A percentile compares a stretch with the other conserved stretches of the same genome.
phyloP scores from a whole-genome alignment of 257 asterid genomes.

The Jacaranda copaia region DNA sequence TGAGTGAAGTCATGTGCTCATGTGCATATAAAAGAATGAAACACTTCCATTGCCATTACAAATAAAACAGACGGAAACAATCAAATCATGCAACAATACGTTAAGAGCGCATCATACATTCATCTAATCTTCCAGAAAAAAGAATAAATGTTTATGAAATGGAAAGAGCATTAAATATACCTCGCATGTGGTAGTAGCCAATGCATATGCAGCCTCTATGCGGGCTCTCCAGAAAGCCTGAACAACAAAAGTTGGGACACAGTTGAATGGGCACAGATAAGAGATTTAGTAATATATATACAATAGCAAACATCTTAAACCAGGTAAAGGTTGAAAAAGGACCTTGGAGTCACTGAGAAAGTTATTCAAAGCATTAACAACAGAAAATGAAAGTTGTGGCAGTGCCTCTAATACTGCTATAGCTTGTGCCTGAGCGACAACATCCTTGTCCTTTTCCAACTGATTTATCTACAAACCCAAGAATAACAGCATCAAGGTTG shows the following conservation, averaged over 20 bases:
- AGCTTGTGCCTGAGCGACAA: slow-evolving; percentile 96
- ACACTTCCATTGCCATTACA: neutral
- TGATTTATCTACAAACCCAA: slow-evolving; percentile 77
- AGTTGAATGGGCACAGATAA: slow-evolving; percentile 30
- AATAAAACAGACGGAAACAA: neutral
- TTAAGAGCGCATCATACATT: neutral
- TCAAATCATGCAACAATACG: slow-evolving; percentile 28
- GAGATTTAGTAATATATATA: slow-evolving; percentile 18
- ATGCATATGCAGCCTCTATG: slow-evolving; percentile 89
- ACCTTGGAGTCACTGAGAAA: slow-evolving; percentile 95
- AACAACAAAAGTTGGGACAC: slow-evolving; percentile 35
- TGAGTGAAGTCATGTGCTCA: slow-evolving; percentile 18
- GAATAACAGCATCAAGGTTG: slow-evolving; percentile 27
- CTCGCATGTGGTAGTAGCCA: slow-evolving; percentile 90
- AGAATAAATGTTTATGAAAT: slow-evolving; percentile 16
- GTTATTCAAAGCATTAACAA: slow-evolving; percentile 79
- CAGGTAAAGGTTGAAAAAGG: slow-evolving; percentile 35
- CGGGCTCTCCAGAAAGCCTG: slow-evolving; percentile 99
- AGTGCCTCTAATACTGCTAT: slow-evolving; percentile 80
- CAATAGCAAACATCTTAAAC: neutral
- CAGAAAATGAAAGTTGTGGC: slow-evolving; percentile 84
- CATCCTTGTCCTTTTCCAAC: slow-evolving; percentile 96
- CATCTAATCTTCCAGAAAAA: slow-evolving; percentile 22
- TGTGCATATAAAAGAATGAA: slow-evolving; percentile 5
- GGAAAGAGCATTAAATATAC: slow-evolving; percentile 47